Conservation (phyloP, 2,329 filamentous ascomycete genomes). For the Alternaria arborescens region DNA sequence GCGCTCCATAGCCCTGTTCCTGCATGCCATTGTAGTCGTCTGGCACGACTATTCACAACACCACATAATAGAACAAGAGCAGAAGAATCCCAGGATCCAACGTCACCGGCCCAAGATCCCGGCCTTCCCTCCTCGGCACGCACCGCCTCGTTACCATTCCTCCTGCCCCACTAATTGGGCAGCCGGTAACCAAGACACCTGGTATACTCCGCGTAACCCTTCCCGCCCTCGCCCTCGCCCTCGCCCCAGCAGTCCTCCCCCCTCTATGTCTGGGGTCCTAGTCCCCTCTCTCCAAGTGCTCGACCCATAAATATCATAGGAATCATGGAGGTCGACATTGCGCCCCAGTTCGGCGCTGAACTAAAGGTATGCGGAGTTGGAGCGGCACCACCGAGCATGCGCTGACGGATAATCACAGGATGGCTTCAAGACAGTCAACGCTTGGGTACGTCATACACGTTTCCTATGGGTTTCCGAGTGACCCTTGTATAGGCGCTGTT, state of each 20-base stretch:
- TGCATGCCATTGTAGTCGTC: not conserved
- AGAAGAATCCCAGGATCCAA: slow-evolving; percentile 1
- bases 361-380: slow-evolving; percentile 73
- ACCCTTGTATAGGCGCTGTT: slow-evolving; percentile 16
- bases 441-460: slow-evolving; percentile 69
- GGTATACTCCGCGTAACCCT: slow-evolving; percentile 34
- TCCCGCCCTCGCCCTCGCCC: slow-evolving; percentile 20
- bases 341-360: slow-evolving; percentile 90
- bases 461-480: not conserved
- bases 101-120: slow-evolving; percentile 30
- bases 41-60: not conserved
- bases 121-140: slow-evolving; percentile 34
- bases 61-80: not conserved
- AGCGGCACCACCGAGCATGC: slow-evolving; percentile 26
- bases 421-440: slow-evolving; percentile 93
- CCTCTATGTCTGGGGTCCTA: slow-evolving; percentile 39
- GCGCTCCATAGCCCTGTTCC: slow-evolving; percentile 13
- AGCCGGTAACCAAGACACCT: slow-evolving; percentile 22
- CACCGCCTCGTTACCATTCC: slow-evolving; percentile 37
- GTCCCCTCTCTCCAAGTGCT: slow-evolving; percentile 28
- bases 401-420: slow-evolving; percentile 67
- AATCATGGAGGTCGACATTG: slow-evolving; percentile 80
- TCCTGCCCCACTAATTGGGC: slow-evolving; percentile 42
- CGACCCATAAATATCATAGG: slow-evolving; percentile 21
- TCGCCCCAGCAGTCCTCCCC: slow-evolving; percentile 24